Percentiles rank a stretch among this genome's conserved stretches.
These are phyloP conservation scores for Gautieria morchelliformis DNA, from an alignment of 768 basidiomycete species.

Conservation along the genomic window DNA sequence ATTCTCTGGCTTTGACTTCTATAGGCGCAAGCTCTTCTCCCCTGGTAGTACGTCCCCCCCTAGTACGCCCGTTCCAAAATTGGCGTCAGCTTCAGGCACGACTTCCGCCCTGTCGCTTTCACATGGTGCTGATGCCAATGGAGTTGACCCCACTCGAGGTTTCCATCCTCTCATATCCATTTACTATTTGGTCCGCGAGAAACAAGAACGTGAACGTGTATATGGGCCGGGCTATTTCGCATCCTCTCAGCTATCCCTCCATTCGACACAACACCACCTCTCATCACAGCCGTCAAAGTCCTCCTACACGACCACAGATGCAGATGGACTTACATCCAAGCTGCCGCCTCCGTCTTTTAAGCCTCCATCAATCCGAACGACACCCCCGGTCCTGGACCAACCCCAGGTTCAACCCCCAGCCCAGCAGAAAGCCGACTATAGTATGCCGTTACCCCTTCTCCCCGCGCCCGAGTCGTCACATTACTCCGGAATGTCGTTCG, in stretches of 20 bases:
- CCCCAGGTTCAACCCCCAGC: constrained; percentile 5
- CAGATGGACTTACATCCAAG: not conserved
- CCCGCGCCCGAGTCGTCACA: constrained; percentile 77
- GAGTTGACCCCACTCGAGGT: constrained; percentile 75
- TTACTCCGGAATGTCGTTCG: constrained; percentile 76
- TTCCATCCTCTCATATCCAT: constrained; percentile 95
- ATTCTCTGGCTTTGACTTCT: constrained; percentile 95
- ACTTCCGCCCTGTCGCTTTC: constrained; percentile 9
- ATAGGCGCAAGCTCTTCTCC: constrained; percentile 79
- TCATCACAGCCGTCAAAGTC: not conserved
- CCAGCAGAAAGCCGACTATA: constrained; percentile 56
- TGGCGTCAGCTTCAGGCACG: constrained; percentile 18
- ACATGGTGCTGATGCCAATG: constrained; percentile 37
- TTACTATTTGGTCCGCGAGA: constrained; percentile 93
- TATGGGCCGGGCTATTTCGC: constrained; percentile 95
- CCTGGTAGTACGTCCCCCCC: constrained; percentile 29
- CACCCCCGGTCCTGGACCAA: constrained; percentile 6
- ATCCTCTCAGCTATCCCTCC: constrained; percentile 71
- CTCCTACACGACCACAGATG: constrained; percentile 5
- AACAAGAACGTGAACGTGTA: constrained; percentile 87
- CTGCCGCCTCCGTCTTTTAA: constrained; percentile 7
- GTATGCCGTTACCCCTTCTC: constrained; percentile 71
- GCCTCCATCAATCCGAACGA: constrained; percentile 2
- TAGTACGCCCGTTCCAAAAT: constrained; percentile 41
- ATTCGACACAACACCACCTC: constrained; percentile 10